Evolutionary conservation across 2,329 filamentous ascomycete genomes (phyloP), one percentile per base, ranked within the genome.

Genomic region (Ophiostoma ulmi): DNA sequence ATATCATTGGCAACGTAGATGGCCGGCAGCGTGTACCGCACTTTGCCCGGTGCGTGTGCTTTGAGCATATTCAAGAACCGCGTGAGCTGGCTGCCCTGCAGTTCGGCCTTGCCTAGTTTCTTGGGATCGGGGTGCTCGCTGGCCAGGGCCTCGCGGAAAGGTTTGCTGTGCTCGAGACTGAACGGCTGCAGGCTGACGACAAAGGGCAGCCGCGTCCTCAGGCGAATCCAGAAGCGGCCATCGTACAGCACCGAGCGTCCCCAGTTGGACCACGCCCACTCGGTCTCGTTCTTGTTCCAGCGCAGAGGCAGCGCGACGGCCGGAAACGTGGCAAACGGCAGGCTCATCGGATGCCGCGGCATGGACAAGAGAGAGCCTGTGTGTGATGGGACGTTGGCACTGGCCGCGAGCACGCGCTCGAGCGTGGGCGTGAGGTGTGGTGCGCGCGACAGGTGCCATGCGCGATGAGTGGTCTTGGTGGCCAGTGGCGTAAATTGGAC

Each of bases 161-260:
- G 73, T 73, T 85, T 84, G 58, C 81, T 80, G 72, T 84, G 78
- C 44, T 80, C 79, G 1, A 75, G 73, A 2, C 79, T 76, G 74
- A 85, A 84, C 0, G 86, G 86, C 44, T 80, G 80, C 1, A 88
- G 73, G 22, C 79, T 76, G 20, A 85, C 78, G 17, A 77, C 76
- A 68, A 79, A 79, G 3, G 81, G 81, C 7, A 82, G 77, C 5
- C 82, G 81, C 66, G 81, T 78, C 26, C 78, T 77, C 11, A 87
- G 70, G 20, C 83, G 80, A 20, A 89, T 78, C 88, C 88, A 90
- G 77, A 84, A 90, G 1, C 88, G 85, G 0, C 86, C 85, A 76
- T 90, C 88, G 79, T 83, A 90, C 70, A 85, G 76, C 66, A 74
- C 72, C 78, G 81, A 82, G 1, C 69, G 72, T 48, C 70, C 72